phyloP scores from a whole-genome alignment of 208 protist genomes.

The Leishmania turanica region DNA sequence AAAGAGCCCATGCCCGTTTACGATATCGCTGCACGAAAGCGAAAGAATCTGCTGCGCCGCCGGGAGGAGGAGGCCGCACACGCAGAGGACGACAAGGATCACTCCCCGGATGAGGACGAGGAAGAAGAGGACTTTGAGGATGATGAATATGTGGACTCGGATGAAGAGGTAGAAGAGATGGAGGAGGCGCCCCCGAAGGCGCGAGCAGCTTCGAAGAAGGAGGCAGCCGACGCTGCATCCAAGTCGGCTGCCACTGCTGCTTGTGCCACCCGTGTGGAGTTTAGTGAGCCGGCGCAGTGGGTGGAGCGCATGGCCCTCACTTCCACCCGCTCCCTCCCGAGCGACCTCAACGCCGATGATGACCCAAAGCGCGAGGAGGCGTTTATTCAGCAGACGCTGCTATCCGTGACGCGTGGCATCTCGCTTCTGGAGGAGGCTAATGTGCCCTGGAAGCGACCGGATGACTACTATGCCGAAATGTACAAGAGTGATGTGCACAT shows the following conservation, averaged over 20 bases:
- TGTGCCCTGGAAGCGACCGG: conserved; percentile 88
- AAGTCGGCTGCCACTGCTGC: conserved; percentile 12
- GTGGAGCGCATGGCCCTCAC: conserved; percentile 92
- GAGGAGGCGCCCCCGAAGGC: conserved; percentile 1
- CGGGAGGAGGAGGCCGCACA: conserved; percentile 20
- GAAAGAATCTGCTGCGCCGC: conserved; percentile 37
- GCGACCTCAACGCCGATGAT: conserved; percentile 86
- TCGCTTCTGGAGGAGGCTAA: conserved; percentile 74
- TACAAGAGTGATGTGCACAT: conserved; percentile 96
- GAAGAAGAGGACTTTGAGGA: conserved; percentile 5
- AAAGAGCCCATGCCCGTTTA: conserved; percentile 63
- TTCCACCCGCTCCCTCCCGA: conserved; percentile 75
- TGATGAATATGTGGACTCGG: conserved; percentile 17
- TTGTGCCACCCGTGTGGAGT: conserved; percentile 57
- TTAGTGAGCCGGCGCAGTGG: conserved; percentile 89
- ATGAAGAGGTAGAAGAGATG: conserved; percentile 21
- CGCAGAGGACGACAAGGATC: conserved; percentile 28
- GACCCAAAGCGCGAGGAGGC: conserved; percentile 92
- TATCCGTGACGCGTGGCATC: conserved; percentile 77
- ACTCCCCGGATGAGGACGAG: neutral
- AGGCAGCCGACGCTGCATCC: conserved; percentile 3
- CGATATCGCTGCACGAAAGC: conserved; percentile 60
- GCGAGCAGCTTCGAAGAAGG: conserved; percentile 2
- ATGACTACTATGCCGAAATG: conserved; percentile 97
- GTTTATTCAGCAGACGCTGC: conserved; percentile 93